These are phyloP conservation scores for Geotrichum siamense DNA, from an alignment of 1,139 yeast species.

Conservation along the genomic window DNA sequence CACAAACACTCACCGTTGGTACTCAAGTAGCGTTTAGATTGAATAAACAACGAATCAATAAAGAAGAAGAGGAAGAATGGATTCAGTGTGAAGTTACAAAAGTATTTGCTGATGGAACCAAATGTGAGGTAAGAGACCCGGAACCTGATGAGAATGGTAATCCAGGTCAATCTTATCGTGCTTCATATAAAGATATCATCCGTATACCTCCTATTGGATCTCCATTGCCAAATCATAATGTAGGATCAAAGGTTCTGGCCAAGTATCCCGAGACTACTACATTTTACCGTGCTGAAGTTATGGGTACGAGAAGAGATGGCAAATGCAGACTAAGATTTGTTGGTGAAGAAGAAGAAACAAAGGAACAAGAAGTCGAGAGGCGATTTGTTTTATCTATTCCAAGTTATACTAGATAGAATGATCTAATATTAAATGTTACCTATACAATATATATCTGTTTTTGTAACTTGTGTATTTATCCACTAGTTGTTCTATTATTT, in stretches of 20 bases:
- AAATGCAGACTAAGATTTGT: constrained; percentile 78
- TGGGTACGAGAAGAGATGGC: constrained; percentile 69
- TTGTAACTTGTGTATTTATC: no score
- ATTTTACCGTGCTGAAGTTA: constrained; percentile 89
- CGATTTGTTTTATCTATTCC: constrained; percentile 76
- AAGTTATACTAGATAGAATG: constrained; percentile 4
- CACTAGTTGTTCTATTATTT: no score
- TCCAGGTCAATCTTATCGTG: constrained; percentile 80
- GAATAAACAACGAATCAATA: constrained; percentile 35
- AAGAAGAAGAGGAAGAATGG: constrained; percentile 83
- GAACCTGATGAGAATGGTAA: constrained; percentile 94
- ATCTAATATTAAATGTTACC: no score
- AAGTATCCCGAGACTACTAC: constrained; percentile 97
- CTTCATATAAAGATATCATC: constrained; percentile 72
- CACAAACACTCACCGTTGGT: constrained; percentile 39
- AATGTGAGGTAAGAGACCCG: constrained; percentile 82
- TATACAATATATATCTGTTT: no score
- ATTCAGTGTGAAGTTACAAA: constrained; percentile 87
- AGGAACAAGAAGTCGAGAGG: constrained; percentile 89
- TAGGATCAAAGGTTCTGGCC: constrained; percentile 80
- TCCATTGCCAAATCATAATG: constrained; percentile 52
- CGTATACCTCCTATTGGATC: constrained; percentile 54
- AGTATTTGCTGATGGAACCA: constrained; percentile 66
- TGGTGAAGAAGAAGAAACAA: constrained; percentile 95
- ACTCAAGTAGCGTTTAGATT: constrained; percentile 87